Base-by-base conservation (phyloP, 2,329 filamentous ascomycete genomes). In the Trichoderma atrobrunneum region DNA sequence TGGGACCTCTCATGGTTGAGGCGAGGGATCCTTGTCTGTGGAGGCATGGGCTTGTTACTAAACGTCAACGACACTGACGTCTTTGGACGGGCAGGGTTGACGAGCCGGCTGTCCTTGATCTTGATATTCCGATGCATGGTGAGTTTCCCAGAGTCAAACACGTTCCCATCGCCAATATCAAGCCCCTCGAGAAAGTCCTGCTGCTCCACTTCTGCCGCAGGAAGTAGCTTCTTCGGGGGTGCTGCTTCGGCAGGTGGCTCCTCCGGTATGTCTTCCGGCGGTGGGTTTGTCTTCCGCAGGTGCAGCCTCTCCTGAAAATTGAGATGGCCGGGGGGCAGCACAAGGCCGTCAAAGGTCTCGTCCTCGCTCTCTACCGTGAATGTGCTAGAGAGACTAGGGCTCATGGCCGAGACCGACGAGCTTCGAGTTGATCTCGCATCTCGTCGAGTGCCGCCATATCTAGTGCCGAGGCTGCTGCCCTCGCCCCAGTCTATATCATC, bases 401-500 rank as follows among this genome's bases (percentile, higher is more conserved):
- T 98, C 80, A 98, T 88, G 32, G 93, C 93, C 51, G 95, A 97
- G 43, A 92, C 90, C 21, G 94, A 95, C 1, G 94, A 97, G 83
- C 93, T 96, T 77, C 93, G 90, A 77, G 91, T 90, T 63, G 93
- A 95, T 54, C 89, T 90, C n/a, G 87, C 88, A 78, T 95, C 93
- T 77, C 93, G 90, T 75, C 90, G 88, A 16, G 94, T 97, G 59
- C 95, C 95, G 51, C 93, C 95, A 82, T 95, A 95, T 72, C 95
- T 89, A 59, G 95, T 97, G 51, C 95, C 94, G 72, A 98, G 86
- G 80, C 95, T 98, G 80, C 95, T 98, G 70, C 94, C 95, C 82
- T 98, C 96, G 67, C 92, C 93, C 92, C 95, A 97, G 79, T 98
- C 95, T 76, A 97, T 90, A 74, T 97, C 95, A 67, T 97, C 93